Percentiles rank a stretch among this genome's conserved stretches.
These are phyloP conservation scores for Cladorrhinum samala DNA, from an alignment of 495 filamentous ascomycete genomes.

Conservation along the genomic window DNA sequence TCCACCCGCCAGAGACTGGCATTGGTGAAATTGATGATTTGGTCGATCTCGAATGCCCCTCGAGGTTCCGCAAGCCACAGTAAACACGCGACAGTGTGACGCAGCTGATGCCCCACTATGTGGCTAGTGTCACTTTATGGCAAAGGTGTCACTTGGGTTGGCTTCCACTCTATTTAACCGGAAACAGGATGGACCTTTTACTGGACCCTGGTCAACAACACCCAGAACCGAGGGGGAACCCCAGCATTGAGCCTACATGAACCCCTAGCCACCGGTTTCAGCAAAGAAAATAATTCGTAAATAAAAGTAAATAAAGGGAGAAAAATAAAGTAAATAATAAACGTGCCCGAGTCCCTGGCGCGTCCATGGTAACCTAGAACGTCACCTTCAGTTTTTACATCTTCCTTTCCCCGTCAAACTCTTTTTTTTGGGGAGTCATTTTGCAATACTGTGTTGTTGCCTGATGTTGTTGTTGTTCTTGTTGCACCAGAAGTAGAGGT, in stretches of 20 bases:
- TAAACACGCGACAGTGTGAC: background rate
- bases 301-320: slow-evolving; percentile 6
- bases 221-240: slow-evolving; percentile 1
- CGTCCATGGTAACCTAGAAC: background rate
- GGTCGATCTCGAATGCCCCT: background rate
- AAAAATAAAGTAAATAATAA: too few species aligned
- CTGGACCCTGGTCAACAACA: slow-evolving; percentile 15
- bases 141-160: background rate
- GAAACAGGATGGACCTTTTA: slow-evolving; percentile 5
- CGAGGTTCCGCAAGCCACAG: slow-evolving; percentile 4
- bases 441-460: background rate
- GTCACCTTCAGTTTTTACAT: background rate
- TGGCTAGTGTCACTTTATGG: background rate
- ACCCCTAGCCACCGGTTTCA: background rate
- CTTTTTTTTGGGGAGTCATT: background rate
- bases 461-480: background rate
- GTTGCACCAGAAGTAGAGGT: background rate
- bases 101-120: background rate
- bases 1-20: slow-evolving; percentile 6
- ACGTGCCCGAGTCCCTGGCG: background rate
- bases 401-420: background rate
- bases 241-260: background rate
- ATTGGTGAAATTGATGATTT: background rate
- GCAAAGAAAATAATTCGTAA: slow-evolving; percentile 10
- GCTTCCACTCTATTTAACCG: background rate